A percentile compares a stretch with the other conserved stretches of the same genome.
Evolutionary conservation across 805 yeast genomes (phyloP).

Genomic region (Candida jianshihensis): DNA sequence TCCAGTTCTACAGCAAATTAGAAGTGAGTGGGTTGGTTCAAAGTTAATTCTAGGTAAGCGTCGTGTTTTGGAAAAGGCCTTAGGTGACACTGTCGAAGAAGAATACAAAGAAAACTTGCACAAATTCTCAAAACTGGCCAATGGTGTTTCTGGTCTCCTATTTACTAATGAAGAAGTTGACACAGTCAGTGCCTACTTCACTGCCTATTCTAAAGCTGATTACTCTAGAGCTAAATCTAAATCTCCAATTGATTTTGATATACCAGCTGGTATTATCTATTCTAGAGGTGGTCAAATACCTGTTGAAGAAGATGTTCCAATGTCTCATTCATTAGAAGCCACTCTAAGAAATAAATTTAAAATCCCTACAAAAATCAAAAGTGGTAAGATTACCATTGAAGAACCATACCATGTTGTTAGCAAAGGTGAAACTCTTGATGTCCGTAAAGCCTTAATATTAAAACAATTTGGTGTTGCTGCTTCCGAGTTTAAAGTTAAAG

Average conservation of each 20-base stretch:
- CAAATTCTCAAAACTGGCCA: slow-evolving; percentile 52
- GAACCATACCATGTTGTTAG: slow-evolving; percentile 76
- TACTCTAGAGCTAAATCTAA: slow-evolving; percentile 84
- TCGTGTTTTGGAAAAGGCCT: slow-evolving; percentile 86
- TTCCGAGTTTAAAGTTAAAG: slow-evolving; percentile 77
- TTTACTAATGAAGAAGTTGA: slow-evolving; percentile 86
- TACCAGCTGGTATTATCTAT: slow-evolving; percentile 88
- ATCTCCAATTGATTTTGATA: slow-evolving; percentile 74
- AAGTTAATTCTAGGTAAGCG: slow-evolving; percentile 86
- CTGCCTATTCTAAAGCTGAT: slow-evolving; percentile 69
- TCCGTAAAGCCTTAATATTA: slow-evolving; percentile 83
- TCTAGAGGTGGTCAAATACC: slow-evolving; percentile 94
- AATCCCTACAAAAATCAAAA: slow-evolving; percentile 83
- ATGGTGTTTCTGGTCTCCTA: slow-evolving; percentile 81
- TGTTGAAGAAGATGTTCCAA: slow-evolving; percentile 88
- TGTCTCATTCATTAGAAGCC: slow-evolving; percentile 93
- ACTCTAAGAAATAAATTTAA: slow-evolving; percentile 84
- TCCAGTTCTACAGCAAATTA: slow-evolving; percentile 87
- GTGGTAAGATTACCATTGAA: slow-evolving; percentile 77
- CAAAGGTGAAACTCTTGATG: slow-evolving; percentile 76
- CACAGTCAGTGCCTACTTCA: slow-evolving; percentile 86
- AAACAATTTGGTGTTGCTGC: slow-evolving; percentile 96
- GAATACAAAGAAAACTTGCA: slow-evolving; percentile 85
- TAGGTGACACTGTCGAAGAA: slow-evolving; percentile 81
- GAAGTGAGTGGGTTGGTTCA: slow-evolving; percentile 90